phyloP scores from a whole-genome alignment of 2,329 filamentous ascomycete genomes.

The Mollisia scopiformis region DNA sequence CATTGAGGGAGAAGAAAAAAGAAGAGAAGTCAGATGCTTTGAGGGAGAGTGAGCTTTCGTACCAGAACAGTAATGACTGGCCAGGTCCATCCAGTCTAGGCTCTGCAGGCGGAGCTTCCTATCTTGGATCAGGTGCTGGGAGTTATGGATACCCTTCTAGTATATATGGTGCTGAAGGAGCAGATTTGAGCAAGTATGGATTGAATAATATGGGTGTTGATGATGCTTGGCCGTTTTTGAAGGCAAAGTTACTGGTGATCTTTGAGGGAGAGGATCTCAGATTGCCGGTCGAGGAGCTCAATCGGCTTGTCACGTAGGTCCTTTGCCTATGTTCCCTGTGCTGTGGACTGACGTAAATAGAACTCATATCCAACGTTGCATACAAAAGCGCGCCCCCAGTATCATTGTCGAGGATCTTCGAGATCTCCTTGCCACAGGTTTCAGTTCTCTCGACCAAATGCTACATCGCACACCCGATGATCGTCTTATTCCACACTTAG shows the following conservation, averaged over 20 bases:
- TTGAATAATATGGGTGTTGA: slow-evolving; percentile 73
- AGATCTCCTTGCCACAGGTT: slow-evolving; percentile 79
- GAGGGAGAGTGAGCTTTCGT: slow-evolving; percentile 37
- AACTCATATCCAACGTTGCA: slow-evolving; percentile 77
- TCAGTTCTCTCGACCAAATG: slow-evolving; percentile 82
- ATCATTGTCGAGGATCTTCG: slow-evolving; percentile 76
- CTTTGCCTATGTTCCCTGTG: neutral
- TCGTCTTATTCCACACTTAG: slow-evolving; percentile 83
- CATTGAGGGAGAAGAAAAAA: slow-evolving; percentile 79
- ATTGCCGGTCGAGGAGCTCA: slow-evolving; percentile 83
- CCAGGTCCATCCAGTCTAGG: slow-evolving; percentile 56
- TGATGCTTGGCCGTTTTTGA: slow-evolving; percentile 82
- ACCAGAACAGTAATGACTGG: slow-evolving; percentile 45
- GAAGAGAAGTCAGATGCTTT: slow-evolving; percentile 58
- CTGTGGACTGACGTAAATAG: slow-evolving; percentile 27
- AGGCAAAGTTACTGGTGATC: slow-evolving; percentile 74
- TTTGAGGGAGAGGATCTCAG: slow-evolving; percentile 82
- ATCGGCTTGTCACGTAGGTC: slow-evolving; percentile 67
- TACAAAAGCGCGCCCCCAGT: slow-evolving; percentile 72
- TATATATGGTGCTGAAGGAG: slow-evolving; percentile 52
- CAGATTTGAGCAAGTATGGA: slow-evolving; percentile 62
- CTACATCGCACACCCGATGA: slow-evolving; percentile 81
- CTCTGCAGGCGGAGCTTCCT: slow-evolving; percentile 45
- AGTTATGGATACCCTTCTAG: slow-evolving; percentile 35
- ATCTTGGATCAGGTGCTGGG: slow-evolving; percentile 25